These are phyloP conservation scores for Colletotrichum sansevieriae DNA, from an alignment of 2,329 filamentous ascomycete genomes.

Conservation along the genomic window DNA sequence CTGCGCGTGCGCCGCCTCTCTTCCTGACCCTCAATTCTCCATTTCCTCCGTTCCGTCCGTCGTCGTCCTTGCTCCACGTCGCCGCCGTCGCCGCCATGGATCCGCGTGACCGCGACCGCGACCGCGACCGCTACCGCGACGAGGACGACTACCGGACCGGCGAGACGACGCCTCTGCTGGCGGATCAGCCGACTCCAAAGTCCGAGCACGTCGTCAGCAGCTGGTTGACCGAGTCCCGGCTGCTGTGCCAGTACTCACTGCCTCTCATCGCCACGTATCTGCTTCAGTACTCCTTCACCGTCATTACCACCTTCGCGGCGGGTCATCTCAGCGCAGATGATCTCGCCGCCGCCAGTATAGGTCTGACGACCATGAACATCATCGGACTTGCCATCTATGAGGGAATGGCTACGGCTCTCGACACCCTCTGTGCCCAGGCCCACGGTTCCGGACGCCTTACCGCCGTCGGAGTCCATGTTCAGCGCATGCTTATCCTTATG, in stretches of 20 bases:
- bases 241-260: constrained; percentile 53
- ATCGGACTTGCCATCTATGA: constrained; percentile 64
- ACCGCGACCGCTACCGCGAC: not conserved
- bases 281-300: constrained; percentile 62
- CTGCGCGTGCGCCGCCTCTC: not conserved
- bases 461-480: constrained; percentile 65
- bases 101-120: constrained; percentile 8
- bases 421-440: constrained; percentile 65
- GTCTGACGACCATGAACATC: constrained; percentile 67
- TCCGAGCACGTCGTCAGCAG: constrained; percentile 26
- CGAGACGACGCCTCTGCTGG: constrained; percentile 35
- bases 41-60: constrained; percentile 17
- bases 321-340: constrained; percentile 66
- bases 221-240: constrained; percentile 34
- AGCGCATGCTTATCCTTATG: constrained; percentile 66
- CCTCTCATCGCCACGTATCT: constrained; percentile 67
- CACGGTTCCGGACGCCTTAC: constrained; percentile 62
- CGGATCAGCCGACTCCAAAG: constrained; percentile 35
- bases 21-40: not conserved
- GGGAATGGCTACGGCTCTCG: constrained; percentile 64
- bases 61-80: constrained; percentile 2
- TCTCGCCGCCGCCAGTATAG: constrained; percentile 64
- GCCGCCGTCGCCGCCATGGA: constrained; percentile 28
- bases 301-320: constrained; percentile 65
- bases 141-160: constrained; percentile 30